These are phyloP conservation scores for Echium plantagineum DNA, from an alignment of 257 asterid species.

Conservation along the genomic window DNA sequence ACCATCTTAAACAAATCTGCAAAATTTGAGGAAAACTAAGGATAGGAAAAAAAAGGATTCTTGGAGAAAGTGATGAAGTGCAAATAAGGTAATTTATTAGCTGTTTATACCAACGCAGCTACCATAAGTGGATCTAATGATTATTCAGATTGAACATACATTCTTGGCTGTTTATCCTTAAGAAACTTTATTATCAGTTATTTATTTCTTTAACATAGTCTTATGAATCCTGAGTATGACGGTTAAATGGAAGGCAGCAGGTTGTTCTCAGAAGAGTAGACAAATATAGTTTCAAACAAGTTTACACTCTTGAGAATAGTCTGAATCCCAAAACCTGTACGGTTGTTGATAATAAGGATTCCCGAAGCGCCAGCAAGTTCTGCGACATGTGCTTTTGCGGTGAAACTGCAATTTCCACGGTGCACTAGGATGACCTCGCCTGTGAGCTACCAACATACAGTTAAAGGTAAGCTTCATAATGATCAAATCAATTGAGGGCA, in stretches of 20 bases:
- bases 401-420: slow-evolving; percentile 84
- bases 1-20: slow-evolving; percentile 99
- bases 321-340: slow-evolving; percentile 41
- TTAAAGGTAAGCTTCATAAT: not conserved
- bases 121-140: too few species aligned
- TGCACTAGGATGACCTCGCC: slow-evolving; percentile 86
- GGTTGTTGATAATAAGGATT: slow-evolving; percentile 65
- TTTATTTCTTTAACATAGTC: too few species aligned
- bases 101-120: too few species aligned
- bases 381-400: slow-evolving; percentile 73
- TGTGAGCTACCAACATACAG: slow-evolving; percentile 35
- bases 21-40: slow-evolving; percentile 8
- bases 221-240: too few species aligned
- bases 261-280: too few species aligned
- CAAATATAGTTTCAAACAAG: not conserved
- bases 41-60: not conserved
- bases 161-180: too few species aligned
- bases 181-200: too few species aligned
- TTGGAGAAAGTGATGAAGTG: slow-evolving; percentile 1
- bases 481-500: not conserved
- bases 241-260: too few species aligned
- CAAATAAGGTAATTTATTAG: not conserved
- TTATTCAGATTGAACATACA: too few species aligned
- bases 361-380: slow-evolving; percentile 91
- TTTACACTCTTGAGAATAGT: slow-evolving; percentile 3